Percentiles rank a stretch among this genome's conserved stretches.
Conservation (phyloP, 495 filamentous ascomycete species). For the Physcia stellaris region DNA sequence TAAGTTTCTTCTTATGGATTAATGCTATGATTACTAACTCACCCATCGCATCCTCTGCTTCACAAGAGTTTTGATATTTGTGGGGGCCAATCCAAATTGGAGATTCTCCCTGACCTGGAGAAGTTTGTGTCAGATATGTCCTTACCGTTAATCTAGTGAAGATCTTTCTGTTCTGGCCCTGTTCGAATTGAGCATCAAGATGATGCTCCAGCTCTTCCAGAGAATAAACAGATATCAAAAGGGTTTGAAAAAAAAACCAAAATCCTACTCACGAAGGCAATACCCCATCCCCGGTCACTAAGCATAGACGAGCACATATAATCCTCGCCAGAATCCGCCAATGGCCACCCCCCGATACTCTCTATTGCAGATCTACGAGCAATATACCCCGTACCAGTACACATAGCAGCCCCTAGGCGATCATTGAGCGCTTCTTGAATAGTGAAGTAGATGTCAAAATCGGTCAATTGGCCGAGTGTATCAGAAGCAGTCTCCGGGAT, state of each 20-base stretch:
- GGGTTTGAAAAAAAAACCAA: no score
- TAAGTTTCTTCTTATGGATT: not conserved
- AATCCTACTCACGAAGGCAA: no score
- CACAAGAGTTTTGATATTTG: not conserved
- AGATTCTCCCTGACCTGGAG: not conserved
- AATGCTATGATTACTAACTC: not conserved
- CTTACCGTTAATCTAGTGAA: no score
- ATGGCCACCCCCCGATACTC: conserved; percentile 36
- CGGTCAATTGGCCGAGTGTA: conserved; percentile 33
- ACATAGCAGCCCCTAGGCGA: conserved; percentile 31
- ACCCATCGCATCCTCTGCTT: conserved; percentile 5
- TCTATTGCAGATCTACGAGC: conserved; percentile 32
- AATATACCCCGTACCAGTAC: conserved; percentile 39
- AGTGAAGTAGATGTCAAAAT: conserved; percentile 28
- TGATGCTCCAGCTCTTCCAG: no score
- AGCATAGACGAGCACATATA: conserved; percentile 31
- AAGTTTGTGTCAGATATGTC: no score
- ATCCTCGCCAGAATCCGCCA: conserved; percentile 36
- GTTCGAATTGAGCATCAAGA: no score
- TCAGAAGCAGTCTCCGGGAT: conserved; percentile 33
- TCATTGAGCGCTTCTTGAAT: conserved; percentile 38
- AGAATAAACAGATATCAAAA: no score
- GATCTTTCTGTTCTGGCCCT: no score
- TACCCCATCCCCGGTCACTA: conserved; percentile 35
- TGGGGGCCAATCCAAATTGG: not conserved